A percentile compares a stretch with the other conserved stretches of the same genome.
These are phyloP conservation scores for Monosporascus ibericus DNA, from an alignment of 2,329 filamentous ascomycete genomes.

Conservation along the genomic window DNA sequence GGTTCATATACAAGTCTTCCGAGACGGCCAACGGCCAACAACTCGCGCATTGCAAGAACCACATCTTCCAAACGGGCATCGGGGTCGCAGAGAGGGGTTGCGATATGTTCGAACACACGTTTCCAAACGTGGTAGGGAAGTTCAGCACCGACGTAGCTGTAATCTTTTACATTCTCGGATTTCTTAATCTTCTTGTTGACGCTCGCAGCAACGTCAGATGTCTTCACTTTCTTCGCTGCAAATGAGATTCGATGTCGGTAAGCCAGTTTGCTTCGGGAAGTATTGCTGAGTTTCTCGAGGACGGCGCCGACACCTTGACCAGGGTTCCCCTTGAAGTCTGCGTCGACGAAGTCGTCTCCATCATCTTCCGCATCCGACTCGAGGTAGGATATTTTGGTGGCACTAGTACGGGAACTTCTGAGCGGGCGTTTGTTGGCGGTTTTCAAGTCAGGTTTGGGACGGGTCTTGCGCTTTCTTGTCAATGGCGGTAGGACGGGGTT, in stretches of 20 bases:
- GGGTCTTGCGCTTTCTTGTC: conserved; percentile 9
- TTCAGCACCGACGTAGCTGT: background rate
- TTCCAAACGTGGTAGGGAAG: conserved; percentile 64
- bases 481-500: background rate
- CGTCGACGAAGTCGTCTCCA: background rate
- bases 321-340: background rate
- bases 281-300: background rate
- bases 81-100: conserved; percentile 46
- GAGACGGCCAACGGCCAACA: conserved; percentile 55
- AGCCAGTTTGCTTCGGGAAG: background rate
- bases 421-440: conserved; percentile 3
- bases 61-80: conserved; percentile 34
- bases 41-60: conserved; percentile 35
- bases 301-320: background rate
- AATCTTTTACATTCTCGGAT: background rate
- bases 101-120: conserved; percentile 64
- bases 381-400: conserved; percentile 3
- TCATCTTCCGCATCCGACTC: background rate
- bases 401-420: background rate
- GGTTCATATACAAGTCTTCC: conserved; percentile 66
- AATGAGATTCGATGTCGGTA: background rate
- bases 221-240: background rate
- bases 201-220: background rate
- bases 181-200: background rate
- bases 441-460: conserved; percentile 1